Percentiles rank a stretch among this genome's conserved stretches.
Evolutionary conservation across 2,329 filamentous ascomycete genomes (phyloP).

Genomic region (Atkinsonella hypoxylon): DNA sequence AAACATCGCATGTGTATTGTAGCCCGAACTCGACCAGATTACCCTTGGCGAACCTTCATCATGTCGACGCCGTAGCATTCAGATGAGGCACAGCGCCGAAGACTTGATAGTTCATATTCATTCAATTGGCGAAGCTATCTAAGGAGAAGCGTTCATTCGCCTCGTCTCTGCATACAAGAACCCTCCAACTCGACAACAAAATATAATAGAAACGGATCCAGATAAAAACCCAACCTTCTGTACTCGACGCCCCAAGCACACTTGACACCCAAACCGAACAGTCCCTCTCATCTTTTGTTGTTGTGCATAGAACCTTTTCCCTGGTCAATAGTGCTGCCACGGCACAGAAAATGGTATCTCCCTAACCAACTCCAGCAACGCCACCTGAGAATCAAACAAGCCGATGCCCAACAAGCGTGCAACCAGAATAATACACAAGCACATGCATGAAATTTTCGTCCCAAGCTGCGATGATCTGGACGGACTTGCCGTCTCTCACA

Average conservation of each 20-base stretch:
- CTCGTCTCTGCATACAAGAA: neutral
- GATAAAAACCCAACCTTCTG: neutral
- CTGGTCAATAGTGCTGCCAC: constrained; percentile 10
- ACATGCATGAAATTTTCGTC: constrained; percentile 11
- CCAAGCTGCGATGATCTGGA: constrained; percentile 7
- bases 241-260: neutral
- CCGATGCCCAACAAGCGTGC: constrained; percentile 20
- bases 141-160: constrained; percentile 2
- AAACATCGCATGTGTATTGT: no score
- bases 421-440: constrained; percentile 23
- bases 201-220: neutral
- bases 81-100: neutral
- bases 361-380: constrained; percentile 20
- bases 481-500: neutral
- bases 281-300: constrained; percentile 10
- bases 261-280: constrained; percentile 3
- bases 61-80: no score
- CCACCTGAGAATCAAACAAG: constrained; percentile 18
- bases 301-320: constrained; percentile 5
- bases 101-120: neutral
- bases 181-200: neutral
- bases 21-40: no score
- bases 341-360: constrained; percentile 26
- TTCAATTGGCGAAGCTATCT: constrained; percentile 4
- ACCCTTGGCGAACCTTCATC: no score